A percentile compares a stretch with the other conserved stretches of the same genome.
phyloP scores from a whole-genome alignment of 176 grass and related monocot genomes.

The Alloteropsis semialata region DNA sequence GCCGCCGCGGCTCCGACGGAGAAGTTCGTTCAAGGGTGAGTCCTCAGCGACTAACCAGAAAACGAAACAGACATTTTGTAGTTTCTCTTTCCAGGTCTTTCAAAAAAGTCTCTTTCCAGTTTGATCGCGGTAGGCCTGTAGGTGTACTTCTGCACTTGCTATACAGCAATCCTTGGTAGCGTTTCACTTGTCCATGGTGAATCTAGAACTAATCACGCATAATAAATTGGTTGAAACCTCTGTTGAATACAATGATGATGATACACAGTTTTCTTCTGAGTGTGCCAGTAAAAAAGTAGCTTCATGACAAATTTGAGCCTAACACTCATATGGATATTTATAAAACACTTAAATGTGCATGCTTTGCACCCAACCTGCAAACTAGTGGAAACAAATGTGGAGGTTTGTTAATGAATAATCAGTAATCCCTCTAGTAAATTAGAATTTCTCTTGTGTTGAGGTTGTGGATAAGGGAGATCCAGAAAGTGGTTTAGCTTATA shows the following conservation, averaged over 20 bases:
- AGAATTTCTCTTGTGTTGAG: neutral
- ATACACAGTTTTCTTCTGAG: neutral
- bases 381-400: neutral
- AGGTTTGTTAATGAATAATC: neutral
- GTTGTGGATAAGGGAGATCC: neutral
- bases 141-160: neutral
- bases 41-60: neutral
- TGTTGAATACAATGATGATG: neutral
- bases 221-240: neutral
- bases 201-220: neutral
- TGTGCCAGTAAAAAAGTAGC: neutral
- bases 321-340: neutral
- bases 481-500: neutral
- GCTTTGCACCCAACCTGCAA: neutral
- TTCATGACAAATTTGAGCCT: neutral
- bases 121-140: neutral
- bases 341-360: neutral
- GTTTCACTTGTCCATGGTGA: neutral
- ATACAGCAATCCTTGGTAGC: neutral
- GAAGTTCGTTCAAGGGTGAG: slow-evolving; percentile 30
- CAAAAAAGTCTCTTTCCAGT: neutral
- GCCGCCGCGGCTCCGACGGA: neutral
- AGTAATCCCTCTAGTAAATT: neutral
- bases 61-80: neutral
- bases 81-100: too few relatives aligned